Evolutionary conservation across 2,329 filamentous ascomycete genomes (phyloP).

Genomic region (Fusarium scirpi): DNA sequence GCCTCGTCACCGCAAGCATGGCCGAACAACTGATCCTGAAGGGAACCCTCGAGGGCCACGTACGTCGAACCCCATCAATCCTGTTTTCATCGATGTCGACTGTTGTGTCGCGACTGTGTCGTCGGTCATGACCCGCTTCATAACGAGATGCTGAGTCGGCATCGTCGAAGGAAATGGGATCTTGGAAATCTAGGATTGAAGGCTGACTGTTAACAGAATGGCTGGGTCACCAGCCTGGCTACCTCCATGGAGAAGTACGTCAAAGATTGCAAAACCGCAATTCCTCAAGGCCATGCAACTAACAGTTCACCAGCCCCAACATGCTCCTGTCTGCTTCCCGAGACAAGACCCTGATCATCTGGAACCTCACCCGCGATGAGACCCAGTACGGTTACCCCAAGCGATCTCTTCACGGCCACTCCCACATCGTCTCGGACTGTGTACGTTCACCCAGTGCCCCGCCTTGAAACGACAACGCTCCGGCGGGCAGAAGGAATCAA

Average conservation of each 20-base stretch:
- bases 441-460: conserved; percentile 70
- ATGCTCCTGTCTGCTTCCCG: conserved; percentile 98
- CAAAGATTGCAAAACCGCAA: conserved; percentile 11
- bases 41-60: conserved; percentile 97
- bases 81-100: conserved; percentile 27
- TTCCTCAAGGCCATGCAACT: conserved; percentile 27
- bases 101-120: conserved; percentile 37
- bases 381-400: conserved; percentile 98
- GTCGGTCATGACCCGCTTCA: conserved; percentile 29
- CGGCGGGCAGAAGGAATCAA: conserved; percentile 26
- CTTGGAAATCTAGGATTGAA: conserved; percentile 26
- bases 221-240: conserved; percentile 98
- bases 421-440: conserved; percentile 99
- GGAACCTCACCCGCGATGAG: conserved; percentile 99
- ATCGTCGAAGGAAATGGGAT: conserved; percentile 16
- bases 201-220: conserved; percentile 69
- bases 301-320: conserved; percentile 77
- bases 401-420: conserved; percentile 98
- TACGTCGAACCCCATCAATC: conserved; percentile 59
- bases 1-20: conserved; percentile 70
- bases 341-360: conserved; percentile 99
- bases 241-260: conserved; percentile 98
- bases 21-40: conserved; percentile 96
- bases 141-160: conserved; percentile 26
- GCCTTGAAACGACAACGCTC: conserved; percentile 12